A percentile compares a stretch with the other conserved stretches of the same genome.
Evolutionary conservation across 306 rosid species (phyloP).

Genomic region (Cicer pinnatifidum): DNA sequence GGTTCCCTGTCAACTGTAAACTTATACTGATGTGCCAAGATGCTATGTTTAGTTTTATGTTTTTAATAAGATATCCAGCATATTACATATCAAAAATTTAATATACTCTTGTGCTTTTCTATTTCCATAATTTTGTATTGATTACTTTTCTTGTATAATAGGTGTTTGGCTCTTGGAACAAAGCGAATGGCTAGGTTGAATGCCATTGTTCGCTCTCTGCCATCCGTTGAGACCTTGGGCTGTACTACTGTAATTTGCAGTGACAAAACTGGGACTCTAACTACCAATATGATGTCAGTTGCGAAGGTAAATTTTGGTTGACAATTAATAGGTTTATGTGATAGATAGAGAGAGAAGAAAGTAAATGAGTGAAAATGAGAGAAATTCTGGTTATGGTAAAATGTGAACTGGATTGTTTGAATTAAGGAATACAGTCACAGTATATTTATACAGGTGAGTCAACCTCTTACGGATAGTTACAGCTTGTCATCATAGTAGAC

Average conservation of each 20-base stretch:
- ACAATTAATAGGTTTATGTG: background rate
- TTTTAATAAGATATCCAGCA: conserved; percentile 21
- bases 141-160: conserved; percentile 43
- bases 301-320: conserved; percentile 65
- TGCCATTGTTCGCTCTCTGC: conserved; percentile 93
- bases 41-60: conserved; percentile 7
- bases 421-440: too few relatives aligned
- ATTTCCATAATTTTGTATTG: conserved; percentile 11
- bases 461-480: conserved; percentile 10
- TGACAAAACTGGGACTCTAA: conserved; percentile 97
- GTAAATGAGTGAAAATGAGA: background rate
- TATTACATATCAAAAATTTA: background rate
- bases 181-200: conserved; percentile 96
- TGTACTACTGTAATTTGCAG: conserved; percentile 99
- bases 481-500: background rate
- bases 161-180: conserved; percentile 99
- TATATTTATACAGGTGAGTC: background rate
- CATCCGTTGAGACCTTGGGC: conserved; percentile 96
- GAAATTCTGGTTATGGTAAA: background rate
- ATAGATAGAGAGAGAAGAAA: background rate
- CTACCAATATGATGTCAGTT: conserved; percentile 98
- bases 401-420: background rate
- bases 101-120: conserved; percentile 3
- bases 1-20: background rate
- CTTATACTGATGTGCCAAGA: conserved; percentile 21